Evolutionary conservation across 192 early-diverging fungal species (phyloP), one percentile per base, ranked within the genome.

Genomic region (Umbelopsis isabellina): DNA sequence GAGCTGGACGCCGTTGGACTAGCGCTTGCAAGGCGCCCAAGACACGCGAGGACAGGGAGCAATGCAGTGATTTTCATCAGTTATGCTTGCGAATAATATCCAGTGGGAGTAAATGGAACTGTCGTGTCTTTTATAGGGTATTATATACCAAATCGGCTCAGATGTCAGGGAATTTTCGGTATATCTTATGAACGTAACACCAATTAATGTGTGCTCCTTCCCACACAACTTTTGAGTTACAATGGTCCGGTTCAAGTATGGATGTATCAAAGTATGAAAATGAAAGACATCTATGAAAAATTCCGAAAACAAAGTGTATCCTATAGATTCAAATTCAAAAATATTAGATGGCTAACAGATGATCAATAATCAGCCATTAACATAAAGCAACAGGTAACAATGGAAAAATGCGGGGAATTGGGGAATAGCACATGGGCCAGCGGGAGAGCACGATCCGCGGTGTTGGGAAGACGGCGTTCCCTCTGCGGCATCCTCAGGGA

Each of bases 121-220:
- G 15, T 3, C 13, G 6, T 27, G 11, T 35, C 13, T 3, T 27
- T 23, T 61, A 11, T 11, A 12, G 30, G 12, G 16, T 35, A 30
- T 61, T 18, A 18, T 61, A 35, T 61, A 61, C 33, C 33, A 35
- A 61, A 61, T 61, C 27, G 12, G 13, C 12, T 20, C 30, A 8
- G 12, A 52, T 21, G 25, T 30, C 30, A 61, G 55, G 55, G 55
- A 61, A 35, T 35, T 25, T 13, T 8, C 55, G n/a, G 55, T 61
- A 61, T 35, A 35, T 41, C 27, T 33, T 11, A 35, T 61, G 55
- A 35, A 55, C 18, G 55, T 61, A n/a, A 61, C 55, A 61, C 55
- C 15, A 30, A 61, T 61, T 27, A 35, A 16, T 16, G 55, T 33
- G 30, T 9, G 27, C 16, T 27, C 33, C 55, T 61, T 61, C 55